Percentiles rank a stretch among this genome's conserved stretches.
phyloP scores from a whole-genome alignment of 768 basidiomycete genomes.

The Tulasnella calospora region DNA sequence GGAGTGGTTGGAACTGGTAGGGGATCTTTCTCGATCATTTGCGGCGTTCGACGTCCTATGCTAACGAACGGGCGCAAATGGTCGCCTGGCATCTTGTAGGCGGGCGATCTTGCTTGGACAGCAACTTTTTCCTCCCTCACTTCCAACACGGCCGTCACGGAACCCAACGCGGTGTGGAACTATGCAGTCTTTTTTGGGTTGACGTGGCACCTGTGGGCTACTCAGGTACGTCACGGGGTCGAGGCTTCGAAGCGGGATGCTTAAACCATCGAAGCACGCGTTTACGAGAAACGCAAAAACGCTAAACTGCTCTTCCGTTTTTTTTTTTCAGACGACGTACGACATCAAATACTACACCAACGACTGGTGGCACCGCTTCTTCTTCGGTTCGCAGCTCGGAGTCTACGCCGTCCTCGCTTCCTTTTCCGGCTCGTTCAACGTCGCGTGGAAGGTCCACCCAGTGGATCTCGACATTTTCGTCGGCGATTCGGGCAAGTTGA shows the following conservation, averaged over 20 bases:
- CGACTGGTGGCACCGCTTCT: constrained; percentile 7
- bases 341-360: constrained; percentile 10
- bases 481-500: neutral
- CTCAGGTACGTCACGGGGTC: neutral
- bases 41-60: no score
- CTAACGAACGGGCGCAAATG: neutral
- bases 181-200: constrained; percentile 3
- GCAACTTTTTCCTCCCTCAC: neutral
- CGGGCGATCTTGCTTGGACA: neutral
- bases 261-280: no score
- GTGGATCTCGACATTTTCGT: neutral
- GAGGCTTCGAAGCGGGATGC: neutral
- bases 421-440: neutral
- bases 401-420: neutral
- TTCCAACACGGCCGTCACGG: neutral
- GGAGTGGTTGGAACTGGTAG: neutral
- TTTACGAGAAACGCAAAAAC: neutral
- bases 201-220: constrained; percentile 13
- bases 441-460: neutral
- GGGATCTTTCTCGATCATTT: no score
- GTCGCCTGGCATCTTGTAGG: neutral
- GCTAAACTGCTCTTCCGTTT: neutral
- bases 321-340: neutral
- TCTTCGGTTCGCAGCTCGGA: neutral
- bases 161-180: neutral